These are phyloP conservation scores for Amanita jacksonii DNA, from an alignment of 768 basidiomycete species.

Conservation along the genomic window DNA sequence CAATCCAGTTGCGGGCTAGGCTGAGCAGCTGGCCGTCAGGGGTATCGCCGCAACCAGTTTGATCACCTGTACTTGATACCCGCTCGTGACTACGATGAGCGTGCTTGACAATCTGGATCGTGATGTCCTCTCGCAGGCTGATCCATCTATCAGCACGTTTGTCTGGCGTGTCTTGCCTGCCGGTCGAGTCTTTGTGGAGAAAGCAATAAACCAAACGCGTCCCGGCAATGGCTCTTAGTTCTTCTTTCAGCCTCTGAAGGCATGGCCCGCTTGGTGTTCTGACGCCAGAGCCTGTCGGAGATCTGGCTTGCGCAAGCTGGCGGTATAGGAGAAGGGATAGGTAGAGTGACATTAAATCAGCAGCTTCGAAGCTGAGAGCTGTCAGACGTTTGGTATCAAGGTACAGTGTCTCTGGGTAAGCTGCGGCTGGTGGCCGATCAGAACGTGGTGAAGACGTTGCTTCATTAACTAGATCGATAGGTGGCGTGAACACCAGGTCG, in stretches of 20 bases:
- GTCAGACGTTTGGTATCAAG: conserved; percentile 67
- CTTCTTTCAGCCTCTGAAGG: conserved; percentile 55
- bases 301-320: conserved; percentile 45
- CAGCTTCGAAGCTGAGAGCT: conserved; percentile 59
- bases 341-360: conserved; percentile 66
- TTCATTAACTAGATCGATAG: conserved; percentile 20
- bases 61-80: conserved; percentile 5
- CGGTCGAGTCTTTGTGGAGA: conserved; percentile 18
- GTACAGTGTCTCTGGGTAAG: conserved; percentile 71
- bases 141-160: conserved; percentile 45
- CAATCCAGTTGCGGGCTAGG: conserved; percentile 66
- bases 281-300: conserved; percentile 22
- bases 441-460: conserved; percentile 25
- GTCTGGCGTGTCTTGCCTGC: conserved; percentile 15
- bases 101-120: conserved; percentile 67
- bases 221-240: conserved; percentile 66
- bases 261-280: conserved; percentile 18
- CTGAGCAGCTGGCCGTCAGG: conserved; percentile 47
- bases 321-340: conserved; percentile 78
- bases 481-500: conserved; percentile 56
- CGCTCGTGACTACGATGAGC: conserved; percentile 37
- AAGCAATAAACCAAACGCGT: conserved; percentile 56
- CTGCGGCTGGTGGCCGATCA: conserved; percentile 7
- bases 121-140: conserved; percentile 50
- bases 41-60: conserved; percentile 11